phyloP scores from a whole-genome alignment of 1,139 yeast species.

The Tardiomyces digboiensis region DNA sequence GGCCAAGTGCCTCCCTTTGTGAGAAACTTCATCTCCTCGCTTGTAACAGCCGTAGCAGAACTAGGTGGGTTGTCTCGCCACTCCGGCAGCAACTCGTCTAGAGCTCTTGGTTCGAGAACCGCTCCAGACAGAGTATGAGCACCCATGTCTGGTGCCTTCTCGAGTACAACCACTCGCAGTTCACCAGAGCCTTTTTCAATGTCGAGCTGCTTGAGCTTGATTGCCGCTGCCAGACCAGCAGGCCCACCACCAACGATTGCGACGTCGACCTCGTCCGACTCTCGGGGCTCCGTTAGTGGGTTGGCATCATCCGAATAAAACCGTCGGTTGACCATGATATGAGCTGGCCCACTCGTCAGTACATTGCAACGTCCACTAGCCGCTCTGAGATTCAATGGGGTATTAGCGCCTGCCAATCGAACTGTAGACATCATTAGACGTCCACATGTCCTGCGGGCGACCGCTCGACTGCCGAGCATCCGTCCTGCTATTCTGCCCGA shows the following conservation, averaged over 20 bases:
- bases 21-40: constrained; percentile 65
- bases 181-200: constrained; percentile 56
- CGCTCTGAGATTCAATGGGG: too few relatives aligned
- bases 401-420: too few relatives aligned
- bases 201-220: constrained; percentile 77
- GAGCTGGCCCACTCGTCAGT: too few relatives aligned
- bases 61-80: constrained; percentile 50
- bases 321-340: neutral
- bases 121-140: constrained; percentile 92
- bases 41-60: constrained; percentile 65
- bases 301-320: neutral
- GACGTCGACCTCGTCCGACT: constrained; percentile 79
- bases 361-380: too few relatives aligned
- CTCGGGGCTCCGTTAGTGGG: constrained; percentile 44
- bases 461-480: neutral
- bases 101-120: constrained; percentile 80
- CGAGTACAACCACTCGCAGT: constrained; percentile 76
- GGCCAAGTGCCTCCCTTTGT: constrained; percentile 50
- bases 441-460: too few relatives aligned
- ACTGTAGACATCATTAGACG: too few relatives aligned
- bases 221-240: constrained; percentile 93
- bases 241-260: constrained; percentile 98
- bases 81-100: constrained; percentile 75
- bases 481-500: neutral
- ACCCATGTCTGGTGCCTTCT: constrained; percentile 86